Percentiles rank a stretch among this genome's conserved stretches.
Evolutionary conservation across 2,329 filamentous ascomycete genomes (phyloP).

Genomic region (Parastagonospora avenae): DNA sequence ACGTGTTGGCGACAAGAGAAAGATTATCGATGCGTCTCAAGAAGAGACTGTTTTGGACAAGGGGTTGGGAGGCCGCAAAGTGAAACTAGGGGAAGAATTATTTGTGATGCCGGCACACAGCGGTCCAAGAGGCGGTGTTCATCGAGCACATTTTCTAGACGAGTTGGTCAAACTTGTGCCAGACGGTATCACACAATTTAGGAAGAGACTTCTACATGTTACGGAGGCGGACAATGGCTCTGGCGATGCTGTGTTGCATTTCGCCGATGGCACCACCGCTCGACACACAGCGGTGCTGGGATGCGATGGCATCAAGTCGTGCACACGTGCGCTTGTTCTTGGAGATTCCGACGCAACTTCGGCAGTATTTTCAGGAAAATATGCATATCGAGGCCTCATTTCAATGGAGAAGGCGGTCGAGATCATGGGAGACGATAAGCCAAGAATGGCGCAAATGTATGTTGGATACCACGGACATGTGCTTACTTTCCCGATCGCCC

Average conservation of each 20-base stretch:
- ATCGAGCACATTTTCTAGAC: constrained; percentile 57
- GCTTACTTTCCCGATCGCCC: constrained; percentile 66
- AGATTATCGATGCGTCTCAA: constrained; percentile 6
- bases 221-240: constrained; percentile 28
- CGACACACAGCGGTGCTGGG: constrained; percentile 59
- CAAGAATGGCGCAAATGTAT: constrained; percentile 60
- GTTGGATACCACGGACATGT: constrained; percentile 63
- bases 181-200: constrained; percentile 46
- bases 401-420: constrained; percentile 61
- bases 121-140: constrained; percentile 45
- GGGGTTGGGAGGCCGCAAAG: constrained; percentile 12
- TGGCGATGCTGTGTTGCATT: constrained; percentile 39
- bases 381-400: constrained; percentile 66
- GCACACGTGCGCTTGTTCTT: constrained; percentile 59
- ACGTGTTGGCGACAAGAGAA: constrained; percentile 28
- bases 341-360: constrained; percentile 49
- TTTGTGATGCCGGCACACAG: constrained; percentile 30
- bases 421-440: constrained; percentile 56
- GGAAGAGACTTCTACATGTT: constrained; percentile 43
- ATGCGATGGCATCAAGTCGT: constrained; percentile 68
- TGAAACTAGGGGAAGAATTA: constrained; percentile 19
- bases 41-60: constrained; percentile 13
- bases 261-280: constrained; percentile 53
- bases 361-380: constrained; percentile 61
- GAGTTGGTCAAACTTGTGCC: constrained; percentile 57